Base-by-base conservation (phyloP, 176 grass and related monocot genomes). In the Oropetium thomaeum region DNA sequence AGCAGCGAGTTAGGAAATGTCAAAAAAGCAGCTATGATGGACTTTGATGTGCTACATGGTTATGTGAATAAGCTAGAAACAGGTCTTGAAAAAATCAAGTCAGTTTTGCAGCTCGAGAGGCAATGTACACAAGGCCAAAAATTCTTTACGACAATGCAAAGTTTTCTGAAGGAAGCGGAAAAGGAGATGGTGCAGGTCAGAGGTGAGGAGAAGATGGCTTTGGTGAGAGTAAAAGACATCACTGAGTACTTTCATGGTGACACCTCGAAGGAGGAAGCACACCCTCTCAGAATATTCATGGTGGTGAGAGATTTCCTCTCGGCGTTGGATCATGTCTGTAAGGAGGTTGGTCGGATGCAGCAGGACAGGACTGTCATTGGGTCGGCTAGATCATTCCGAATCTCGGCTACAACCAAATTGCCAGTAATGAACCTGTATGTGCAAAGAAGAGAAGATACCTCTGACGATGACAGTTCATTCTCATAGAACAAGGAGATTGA, bases 251-350 rank as follows among this genome's bases (percentile, higher is more conserved):
- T 99, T 79, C 96, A 99, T 4, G 91, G 89, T 0, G 87, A 95
- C 65, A 44, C 91, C 1, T 65, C 86, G 0, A 94, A 94, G 74
- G 96, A 92, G 79, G 96, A 92, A 80, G 89, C 91, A 0, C 96
- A 95, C 73, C 96, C 96, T 44, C 80, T 99, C 65, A 86, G 96
- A 73, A 99, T 99, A 69, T 99, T 99, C 86, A 90, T 95, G 96
- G 96, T 99, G 79, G 96, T 99, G 57, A 86, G 96, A 52, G 96
- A 99, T 69, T 95, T 99, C 80, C 78, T 99, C 20, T 83, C 85
- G n/a, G 82, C 80, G 20, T 66, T 99, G 59, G 96, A 99, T 86
- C 87, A 92, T 52, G 96, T 99, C 7, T 99, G 96, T 77, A 95
- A 84, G 87, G 91, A 99, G 71, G 96, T 99, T 25, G 85, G 91